Percentiles rank a stretch among this genome's conserved stretches.
phyloP scores from a whole-genome alignment of 2,329 filamentous ascomycete genomes.

The Cercospora janseana region DNA sequence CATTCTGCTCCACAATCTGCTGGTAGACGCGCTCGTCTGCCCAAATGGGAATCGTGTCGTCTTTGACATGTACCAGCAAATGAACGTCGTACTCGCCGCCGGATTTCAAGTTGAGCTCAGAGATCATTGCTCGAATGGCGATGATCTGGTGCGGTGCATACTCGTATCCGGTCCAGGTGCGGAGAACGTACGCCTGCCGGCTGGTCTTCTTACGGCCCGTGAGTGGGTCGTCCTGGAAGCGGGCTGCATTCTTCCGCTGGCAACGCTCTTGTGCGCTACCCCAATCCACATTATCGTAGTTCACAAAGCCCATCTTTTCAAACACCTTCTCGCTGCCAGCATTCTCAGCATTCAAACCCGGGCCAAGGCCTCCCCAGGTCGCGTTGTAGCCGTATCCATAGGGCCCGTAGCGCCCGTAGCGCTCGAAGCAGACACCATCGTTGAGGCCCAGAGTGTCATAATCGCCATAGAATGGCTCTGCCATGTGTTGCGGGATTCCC shows the following conservation, averaged over 20 bases:
- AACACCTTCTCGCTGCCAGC: slow-evolving; percentile 51
- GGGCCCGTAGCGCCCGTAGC: slow-evolving; percentile 50
- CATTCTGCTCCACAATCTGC: slow-evolving; percentile 63
- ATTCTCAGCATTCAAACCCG: slow-evolving; percentile 41
- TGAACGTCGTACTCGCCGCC: slow-evolving; percentile 86
- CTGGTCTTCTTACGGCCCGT: slow-evolving; percentile 43
- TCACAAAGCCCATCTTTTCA: slow-evolving; percentile 44
- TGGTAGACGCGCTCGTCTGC: slow-evolving; percentile 68
- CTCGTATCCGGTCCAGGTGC: slow-evolving; percentile 77
- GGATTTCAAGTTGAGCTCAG: slow-evolving; percentile 75
- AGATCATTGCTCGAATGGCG: slow-evolving; percentile 78
- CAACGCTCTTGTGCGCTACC: slow-evolving; percentile 49
- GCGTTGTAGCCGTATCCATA: slow-evolving; percentile 53
- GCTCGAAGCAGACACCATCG: slow-evolving; percentile 52
- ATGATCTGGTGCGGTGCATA: slow-evolving; percentile 78
- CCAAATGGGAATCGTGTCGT: slow-evolving; percentile 73
- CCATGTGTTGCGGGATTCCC: slow-evolving; percentile 51
- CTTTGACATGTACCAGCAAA: slow-evolving; percentile 80
- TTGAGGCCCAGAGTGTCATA: slow-evolving; percentile 49
- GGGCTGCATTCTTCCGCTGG: slow-evolving; percentile 50
- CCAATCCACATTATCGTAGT: slow-evolving; percentile 52
- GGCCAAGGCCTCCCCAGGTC: slow-evolving; percentile 50
- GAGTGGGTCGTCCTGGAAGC: slow-evolving; percentile 41
- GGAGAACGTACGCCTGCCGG: slow-evolving; percentile 78
- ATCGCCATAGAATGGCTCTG: slow-evolving; percentile 49